Percentiles rank a stretch among this genome's conserved stretches.
These are phyloP conservation scores for Letharia lupina DNA, from an alignment of 495 filamentous ascomycete species.

Conservation along the genomic window DNA sequence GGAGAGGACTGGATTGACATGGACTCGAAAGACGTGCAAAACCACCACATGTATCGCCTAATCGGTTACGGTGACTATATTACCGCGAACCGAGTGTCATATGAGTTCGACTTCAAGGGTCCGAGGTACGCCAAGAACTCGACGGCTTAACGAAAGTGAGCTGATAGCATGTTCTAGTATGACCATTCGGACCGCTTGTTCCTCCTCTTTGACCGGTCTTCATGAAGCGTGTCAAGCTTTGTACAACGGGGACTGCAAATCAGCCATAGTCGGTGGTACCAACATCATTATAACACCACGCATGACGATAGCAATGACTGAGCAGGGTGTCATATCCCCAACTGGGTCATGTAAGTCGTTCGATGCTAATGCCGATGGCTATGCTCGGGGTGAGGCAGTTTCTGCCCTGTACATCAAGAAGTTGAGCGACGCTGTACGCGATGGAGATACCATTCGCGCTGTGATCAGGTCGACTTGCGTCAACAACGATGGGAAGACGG, in stretches of 20 bases:
- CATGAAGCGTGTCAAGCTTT: constrained; percentile 34
- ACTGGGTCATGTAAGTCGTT: constrained; percentile 47
- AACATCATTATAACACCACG: constrained; percentile 37
- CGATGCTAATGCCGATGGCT: constrained; percentile 54
- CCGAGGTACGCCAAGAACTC: constrained; percentile 15
- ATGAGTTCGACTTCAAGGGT: constrained; percentile 28
- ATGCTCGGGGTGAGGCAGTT: constrained; percentile 51
- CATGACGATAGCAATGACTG: constrained; percentile 27
- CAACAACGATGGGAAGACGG: constrained; percentile 33
- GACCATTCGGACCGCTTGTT: constrained; percentile 34
- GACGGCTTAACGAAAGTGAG: not conserved
- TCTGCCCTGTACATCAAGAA: constrained; percentile 33
- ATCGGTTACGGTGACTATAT: constrained; percentile 20
- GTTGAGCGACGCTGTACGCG: constrained; percentile 30
- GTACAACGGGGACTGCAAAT: constrained; percentile 30
- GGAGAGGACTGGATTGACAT: constrained; percentile 31
- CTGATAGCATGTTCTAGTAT: constrained; percentile 22
- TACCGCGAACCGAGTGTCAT: constrained; percentile 31
- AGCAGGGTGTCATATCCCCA: constrained; percentile 28
- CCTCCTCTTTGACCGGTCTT: constrained; percentile 29
- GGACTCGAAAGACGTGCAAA: constrained; percentile 23
- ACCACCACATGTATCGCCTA: constrained; percentile 16
- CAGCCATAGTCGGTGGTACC: constrained; percentile 37
- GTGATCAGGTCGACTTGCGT: constrained; percentile 31
- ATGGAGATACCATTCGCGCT: constrained; percentile 32